Conservation (phyloP, 768 basidiomycete genomes). For the Lyophyllum atratum region DNA sequence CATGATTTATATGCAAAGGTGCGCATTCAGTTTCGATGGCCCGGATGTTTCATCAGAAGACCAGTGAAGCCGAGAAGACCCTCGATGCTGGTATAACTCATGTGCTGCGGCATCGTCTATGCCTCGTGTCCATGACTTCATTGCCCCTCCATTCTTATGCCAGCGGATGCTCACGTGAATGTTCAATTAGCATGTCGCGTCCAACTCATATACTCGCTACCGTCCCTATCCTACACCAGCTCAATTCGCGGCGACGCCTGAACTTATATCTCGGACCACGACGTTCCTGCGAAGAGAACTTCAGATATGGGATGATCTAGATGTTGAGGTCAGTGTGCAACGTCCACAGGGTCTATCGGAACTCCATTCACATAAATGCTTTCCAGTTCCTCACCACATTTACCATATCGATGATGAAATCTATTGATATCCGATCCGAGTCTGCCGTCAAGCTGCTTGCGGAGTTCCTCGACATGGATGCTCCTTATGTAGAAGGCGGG, state of each 20-base stretch:
- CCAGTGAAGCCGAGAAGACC: neutral
- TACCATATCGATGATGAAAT: conserved; percentile 87
- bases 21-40: conserved; percentile 17
- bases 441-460: conserved; percentile 81
- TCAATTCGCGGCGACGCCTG: conserved; percentile 78
- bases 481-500: conserved; percentile 53
- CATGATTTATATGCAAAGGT: conserved; percentile 87
- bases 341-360: neutral
- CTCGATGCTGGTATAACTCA: neutral
- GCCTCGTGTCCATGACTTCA: neutral
- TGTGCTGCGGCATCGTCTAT: neutral
- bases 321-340: conserved; percentile 70
- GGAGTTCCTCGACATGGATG: conserved; percentile 86
- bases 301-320: conserved; percentile 85
- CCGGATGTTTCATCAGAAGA: neutral
- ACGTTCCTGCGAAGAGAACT: conserved; percentile 84
- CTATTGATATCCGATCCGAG: conserved; percentile 90
- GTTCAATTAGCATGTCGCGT: conserved; percentile 79
- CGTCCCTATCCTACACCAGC: conserved; percentile 88
- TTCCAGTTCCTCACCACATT: conserved; percentile 85
- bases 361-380: conserved; percentile 14
- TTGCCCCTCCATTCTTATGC: neutral
- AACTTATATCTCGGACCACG: conserved; percentile 74
- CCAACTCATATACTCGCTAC: conserved; percentile 83
- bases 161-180: neutral